Base-by-base conservation (phyloP, 805 yeast genomes). In the Priceomyces fermenticarens region DNA sequence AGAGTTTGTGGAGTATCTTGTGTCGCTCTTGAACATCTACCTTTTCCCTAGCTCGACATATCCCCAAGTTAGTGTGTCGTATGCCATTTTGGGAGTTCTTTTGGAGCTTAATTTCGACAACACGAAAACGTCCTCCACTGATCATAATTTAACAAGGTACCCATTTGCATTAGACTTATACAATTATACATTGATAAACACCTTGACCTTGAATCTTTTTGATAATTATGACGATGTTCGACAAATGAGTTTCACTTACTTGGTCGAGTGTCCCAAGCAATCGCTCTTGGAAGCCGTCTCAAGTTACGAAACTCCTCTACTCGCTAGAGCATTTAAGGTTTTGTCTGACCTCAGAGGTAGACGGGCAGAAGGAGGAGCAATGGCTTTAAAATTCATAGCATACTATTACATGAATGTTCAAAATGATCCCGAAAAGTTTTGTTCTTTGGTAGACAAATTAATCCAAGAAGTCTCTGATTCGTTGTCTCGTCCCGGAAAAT, bases 191-290 rank as follows among this genome's bases (percentile, higher is more conserved):
- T 48, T 77, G 23, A 53, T 75, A 1, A 63, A 81, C 37, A 52
- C 78, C 7, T 61, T 89, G 38, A 57, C 84, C 13, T 85, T 83
- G 47, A 79, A 79, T 40, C 65, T 86, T 6, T 65, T 80, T 25
- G 83, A 84, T 55, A 83, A 84, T 45, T 89, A 80, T 60, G 88
- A 85, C 42, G 97, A 89, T 55, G 73, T 90, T 13, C 73, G 98
- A 44, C 67, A 70, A 3, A 42, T 54, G 8, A 66, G 88, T 1
- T 72, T 73, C 1, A 46, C 56, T 2, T 40, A 83, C 1, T 53
- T 88, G 14, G 57, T 67, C 7, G 67, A 44, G 66, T 68, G 76
- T 3, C 77, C 81, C 0, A 40, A 55, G 1, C 50, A 63, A 1
- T 13, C 11, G n/a, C 12, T 10, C 13, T 26, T 3, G 46, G 42